Percentiles rank a stretch among this genome's conserved stretches.
These are phyloP conservation scores for Diplotaxis tenuifolia DNA, from an alignment of 345 rosid genomes.

Conservation along the genomic window DNA sequence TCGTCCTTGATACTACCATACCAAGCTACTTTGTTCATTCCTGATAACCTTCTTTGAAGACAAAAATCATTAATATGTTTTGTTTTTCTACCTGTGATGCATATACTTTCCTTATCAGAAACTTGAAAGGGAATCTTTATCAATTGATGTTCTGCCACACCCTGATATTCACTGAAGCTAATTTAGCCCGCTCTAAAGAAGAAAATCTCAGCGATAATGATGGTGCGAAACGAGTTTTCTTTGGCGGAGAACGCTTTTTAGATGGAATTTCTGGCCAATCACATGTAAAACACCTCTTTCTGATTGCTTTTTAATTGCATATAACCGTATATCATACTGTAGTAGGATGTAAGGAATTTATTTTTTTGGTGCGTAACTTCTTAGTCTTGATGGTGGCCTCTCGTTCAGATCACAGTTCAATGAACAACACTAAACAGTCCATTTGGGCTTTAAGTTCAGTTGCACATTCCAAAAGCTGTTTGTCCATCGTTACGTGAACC, in stretches of 20 bases:
- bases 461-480: slow-evolving; percentile 89
- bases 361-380: slow-evolving; percentile 1
- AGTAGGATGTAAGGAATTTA: slow-evolving; percentile 2
- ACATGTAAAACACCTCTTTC: slow-evolving; percentile 57
- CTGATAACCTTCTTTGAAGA: slow-evolving; percentile 6
- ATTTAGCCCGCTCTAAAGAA: slow-evolving; percentile 63
- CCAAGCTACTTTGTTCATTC: no score
- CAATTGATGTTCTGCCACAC: slow-evolving; percentile 96
- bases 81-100: slow-evolving; percentile 37
- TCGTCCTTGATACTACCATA: slow-evolving; percentile 4
- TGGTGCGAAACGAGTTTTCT: slow-evolving; percentile 96
- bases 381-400: slow-evolving; percentile 28
- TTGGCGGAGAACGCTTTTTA: slow-evolving; percentile 99
- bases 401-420: slow-evolving; percentile 74
- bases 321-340: no score
- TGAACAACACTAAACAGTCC: slow-evolving; percentile 79
- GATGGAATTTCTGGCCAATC: slow-evolving; percentile 93
- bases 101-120: slow-evolving; percentile 55
- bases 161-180: slow-evolving; percentile 95
- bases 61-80: slow-evolving; percentile 8
- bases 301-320: slow-evolving; percentile 16
- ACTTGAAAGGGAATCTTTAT: slow-evolving; percentile 96
- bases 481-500: slow-evolving; percentile 99
- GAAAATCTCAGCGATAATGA: slow-evolving; percentile 83
- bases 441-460: slow-evolving; percentile 94